phyloP scores from a whole-genome alignment of 1,284 basidiomycete species.

The Pisolithus thermaeus region DNA sequence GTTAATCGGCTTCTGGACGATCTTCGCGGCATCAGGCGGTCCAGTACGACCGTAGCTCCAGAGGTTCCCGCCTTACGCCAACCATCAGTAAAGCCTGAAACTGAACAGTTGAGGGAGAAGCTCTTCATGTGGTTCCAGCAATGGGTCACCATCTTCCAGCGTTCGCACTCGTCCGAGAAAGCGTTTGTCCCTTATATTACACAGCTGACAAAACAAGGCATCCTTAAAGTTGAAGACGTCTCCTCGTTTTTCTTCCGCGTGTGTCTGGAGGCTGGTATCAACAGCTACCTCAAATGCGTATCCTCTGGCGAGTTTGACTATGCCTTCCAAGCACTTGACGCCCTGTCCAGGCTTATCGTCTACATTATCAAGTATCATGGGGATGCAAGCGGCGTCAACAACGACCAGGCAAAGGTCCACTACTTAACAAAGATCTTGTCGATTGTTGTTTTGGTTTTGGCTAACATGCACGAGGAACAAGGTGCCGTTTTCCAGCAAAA shows the following conservation, averaged over 20 bases:
- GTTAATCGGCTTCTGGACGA: constrained; percentile 65
- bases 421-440: constrained; percentile 96
- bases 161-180: constrained; percentile 87
- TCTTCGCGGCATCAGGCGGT: constrained; percentile 52
- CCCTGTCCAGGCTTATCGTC: constrained; percentile 91
- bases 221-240: constrained; percentile 93
- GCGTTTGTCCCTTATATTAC: constrained; percentile 97
- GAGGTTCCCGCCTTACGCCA: constrained; percentile 38
- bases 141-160: constrained; percentile 95
- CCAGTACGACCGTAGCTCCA: constrained; percentile 28
- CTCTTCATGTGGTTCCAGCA: constrained; percentile 78
- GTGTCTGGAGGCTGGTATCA: constrained; percentile 92
- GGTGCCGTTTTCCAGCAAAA: constrained; percentile 92
- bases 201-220: constrained; percentile 92
- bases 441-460: constrained; percentile 92
- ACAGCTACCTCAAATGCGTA: constrained; percentile 85
- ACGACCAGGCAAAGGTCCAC: constrained; percentile 91
- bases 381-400: constrained; percentile 83
- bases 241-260: constrained; percentile 99
- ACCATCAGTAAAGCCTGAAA: constrained; percentile 57
- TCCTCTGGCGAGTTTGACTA: constrained; percentile 71
- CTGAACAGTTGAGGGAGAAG: constrained; percentile 65
- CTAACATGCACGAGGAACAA: constrained; percentile 93
- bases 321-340: constrained; percentile 91
- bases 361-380: constrained; percentile 99